Evolutionary conservation across 208 protist species (phyloP).

Genomic region (Acanthamoeba royreba): DNA sequence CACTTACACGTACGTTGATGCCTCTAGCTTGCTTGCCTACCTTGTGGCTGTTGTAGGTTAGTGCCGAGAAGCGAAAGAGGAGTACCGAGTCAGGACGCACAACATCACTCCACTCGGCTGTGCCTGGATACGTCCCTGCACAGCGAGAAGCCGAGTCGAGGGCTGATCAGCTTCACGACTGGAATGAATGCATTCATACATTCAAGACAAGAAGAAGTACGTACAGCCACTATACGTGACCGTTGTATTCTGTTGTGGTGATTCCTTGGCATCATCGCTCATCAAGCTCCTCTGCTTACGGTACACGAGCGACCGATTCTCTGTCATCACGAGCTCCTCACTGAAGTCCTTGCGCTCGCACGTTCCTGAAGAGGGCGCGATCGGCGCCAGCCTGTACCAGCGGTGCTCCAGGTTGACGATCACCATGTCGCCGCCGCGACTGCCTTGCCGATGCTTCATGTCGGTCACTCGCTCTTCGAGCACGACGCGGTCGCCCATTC

Average conservation of each 20-base stretch:
- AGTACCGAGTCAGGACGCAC: neutral
- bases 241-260: too few species aligned
- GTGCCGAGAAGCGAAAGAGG: neutral
- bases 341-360: too few species aligned
- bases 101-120: neutral
- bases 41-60: conserved; percentile 10
- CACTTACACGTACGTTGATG: too few species aligned
- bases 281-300: neutral
- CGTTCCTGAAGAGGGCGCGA: neutral
- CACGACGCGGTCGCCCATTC: neutral
- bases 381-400: neutral
- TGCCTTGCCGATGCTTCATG: neutral
- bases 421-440: neutral
- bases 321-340: neutral
- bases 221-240: too few species aligned
- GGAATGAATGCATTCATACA: too few species aligned
- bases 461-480: neutral
- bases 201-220: too few species aligned
- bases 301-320: neutral
- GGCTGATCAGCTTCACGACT: too few species aligned
- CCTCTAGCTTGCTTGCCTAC: too few species aligned
- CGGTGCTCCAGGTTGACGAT: neutral
- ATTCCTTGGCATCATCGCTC: too few species aligned
- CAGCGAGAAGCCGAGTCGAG: too few species aligned
- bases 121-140: neutral